phyloP scores from a whole-genome alignment of 2,329 filamentous ascomycete species.

The Diaporthe sp. region DNA sequence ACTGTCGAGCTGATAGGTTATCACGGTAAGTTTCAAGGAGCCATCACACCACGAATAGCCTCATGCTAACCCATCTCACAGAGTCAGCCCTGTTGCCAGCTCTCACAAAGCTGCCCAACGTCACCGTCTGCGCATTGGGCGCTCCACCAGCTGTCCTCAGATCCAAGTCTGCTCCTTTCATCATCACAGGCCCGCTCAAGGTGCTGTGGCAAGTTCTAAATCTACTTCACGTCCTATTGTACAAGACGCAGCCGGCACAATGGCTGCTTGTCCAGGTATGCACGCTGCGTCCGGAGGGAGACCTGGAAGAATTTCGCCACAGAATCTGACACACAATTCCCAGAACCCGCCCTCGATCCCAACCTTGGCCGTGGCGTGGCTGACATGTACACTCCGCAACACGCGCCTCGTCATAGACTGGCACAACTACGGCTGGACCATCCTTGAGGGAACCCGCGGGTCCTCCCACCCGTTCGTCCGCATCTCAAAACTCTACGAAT shows the following conservation, averaged over 20 bases:
- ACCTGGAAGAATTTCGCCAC: background rate
- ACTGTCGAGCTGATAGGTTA: constrained; percentile 91
- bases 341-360: constrained; percentile 97
- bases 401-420: constrained; percentile 92
- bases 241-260: constrained; percentile 78
- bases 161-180: constrained; percentile 80
- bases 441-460: constrained; percentile 76
- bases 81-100: constrained; percentile 81
- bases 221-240: constrained; percentile 80
- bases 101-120: constrained; percentile 76
- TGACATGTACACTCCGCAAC: constrained; percentile 82
- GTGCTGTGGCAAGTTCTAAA: constrained; percentile 85
- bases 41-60: background rate
- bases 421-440: constrained; percentile 99
- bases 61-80: constrained; percentile 46
- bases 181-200: constrained; percentile 85
- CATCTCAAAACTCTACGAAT: constrained; percentile 84
- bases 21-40: constrained; percentile 68
- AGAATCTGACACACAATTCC: constrained; percentile 7
- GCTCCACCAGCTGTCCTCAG: constrained; percentile 77
- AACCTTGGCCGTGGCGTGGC: constrained; percentile 81
- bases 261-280: constrained; percentile 88
- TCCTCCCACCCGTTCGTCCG: constrained; percentile 80
- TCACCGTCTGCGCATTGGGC: constrained; percentile 79
- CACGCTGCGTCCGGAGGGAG: background rate